Conservation (phyloP, 106 monocot species). For the Dendrobium huoshanense region DNA sequence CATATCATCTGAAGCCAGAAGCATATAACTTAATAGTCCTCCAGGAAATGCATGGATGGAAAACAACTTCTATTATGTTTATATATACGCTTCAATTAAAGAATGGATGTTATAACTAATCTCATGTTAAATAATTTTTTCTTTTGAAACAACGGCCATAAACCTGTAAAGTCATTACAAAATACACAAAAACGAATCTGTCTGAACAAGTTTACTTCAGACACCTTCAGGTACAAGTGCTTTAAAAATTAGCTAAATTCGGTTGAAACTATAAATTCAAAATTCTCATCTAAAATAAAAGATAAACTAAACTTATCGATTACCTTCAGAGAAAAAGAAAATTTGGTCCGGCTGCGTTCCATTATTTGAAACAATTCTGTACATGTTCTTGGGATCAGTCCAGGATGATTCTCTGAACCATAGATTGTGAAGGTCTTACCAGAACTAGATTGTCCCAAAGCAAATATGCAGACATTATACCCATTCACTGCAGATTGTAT, state of each 20-base stretch:
- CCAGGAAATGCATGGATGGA: no score
- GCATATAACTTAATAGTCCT: no score
- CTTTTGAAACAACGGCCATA: not conserved
- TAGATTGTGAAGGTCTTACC: slow-evolving; percentile 97
- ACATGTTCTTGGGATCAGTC: slow-evolving; percentile 79
- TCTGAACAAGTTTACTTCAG: not conserved
- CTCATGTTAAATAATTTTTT: no score
- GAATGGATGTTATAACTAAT: no score
- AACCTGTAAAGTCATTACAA: not conserved
- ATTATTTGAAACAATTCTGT: slow-evolving; percentile 81
- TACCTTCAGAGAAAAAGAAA: slow-evolving; percentile 89
- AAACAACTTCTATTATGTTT: no score
- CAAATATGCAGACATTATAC: slow-evolving; percentile 97
- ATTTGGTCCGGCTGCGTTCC: slow-evolving; percentile 67
- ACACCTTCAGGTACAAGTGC: not conserved
- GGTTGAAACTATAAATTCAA: not conserved
- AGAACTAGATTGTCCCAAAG: slow-evolving; percentile 96
- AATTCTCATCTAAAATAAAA: not conserved
- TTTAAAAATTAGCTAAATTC: not conserved
- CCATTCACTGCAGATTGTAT: slow-evolving; percentile 93
- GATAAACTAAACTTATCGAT: not conserved
- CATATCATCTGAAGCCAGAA: no score
- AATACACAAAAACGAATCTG: not conserved
- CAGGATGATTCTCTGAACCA: slow-evolving; percentile 73
- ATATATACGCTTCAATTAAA: no score